A percentile compares a stretch with the other conserved stretches of the same genome.
Conservation (phyloP, 192 early-diverging fungal species). For the Pilobolus umbonatus region DNA sequence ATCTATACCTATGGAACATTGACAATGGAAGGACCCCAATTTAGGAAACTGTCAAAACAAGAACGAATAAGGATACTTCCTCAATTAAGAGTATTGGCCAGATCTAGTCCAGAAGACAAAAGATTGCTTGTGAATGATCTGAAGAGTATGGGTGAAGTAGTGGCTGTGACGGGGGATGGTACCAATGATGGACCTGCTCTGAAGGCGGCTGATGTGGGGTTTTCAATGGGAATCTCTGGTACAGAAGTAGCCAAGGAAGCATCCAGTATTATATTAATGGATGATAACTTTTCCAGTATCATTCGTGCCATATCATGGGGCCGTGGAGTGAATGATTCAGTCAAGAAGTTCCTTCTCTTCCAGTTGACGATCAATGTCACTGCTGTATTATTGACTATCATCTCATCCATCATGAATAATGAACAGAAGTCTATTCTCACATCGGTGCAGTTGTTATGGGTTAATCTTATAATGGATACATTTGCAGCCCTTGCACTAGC, state of each 20-base stretch:
- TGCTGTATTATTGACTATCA: constrained; percentile 74
- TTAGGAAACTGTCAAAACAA: constrained; percentile 73
- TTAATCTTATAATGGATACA: constrained; percentile 99
- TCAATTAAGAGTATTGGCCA: constrained; percentile 89
- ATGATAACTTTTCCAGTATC: constrained; percentile 97
- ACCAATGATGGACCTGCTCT: constrained; percentile 98
- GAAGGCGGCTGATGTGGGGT: constrained; percentile 92
- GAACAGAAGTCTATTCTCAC: constrained; percentile 78
- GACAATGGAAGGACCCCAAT: constrained; percentile 90
- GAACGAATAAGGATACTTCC: constrained; percentile 86
- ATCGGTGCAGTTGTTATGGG: constrained; percentile 96
- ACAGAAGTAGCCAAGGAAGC: constrained; percentile 99
- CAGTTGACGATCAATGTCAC: constrained; percentile 97
- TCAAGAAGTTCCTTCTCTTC: constrained; percentile 99
- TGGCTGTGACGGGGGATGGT: constrained; percentile 98
- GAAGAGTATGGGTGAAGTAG: constrained; percentile 84
- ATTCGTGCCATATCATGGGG: constrained; percentile 98
- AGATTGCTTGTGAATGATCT: constrained; percentile 86
- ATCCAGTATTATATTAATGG: constrained; percentile 92
- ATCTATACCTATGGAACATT: constrained; percentile 81
- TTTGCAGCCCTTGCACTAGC: constrained; percentile 95
- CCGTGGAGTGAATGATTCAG: constrained; percentile 89
- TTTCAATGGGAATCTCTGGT: constrained; percentile 98
- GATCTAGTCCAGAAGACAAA: constrained; percentile 94
- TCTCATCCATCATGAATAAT: constrained; percentile 61